Evolutionary conservation across 768 basidiomycete species (phyloP).

Genomic region (Auriscalpium microsporum): DNA sequence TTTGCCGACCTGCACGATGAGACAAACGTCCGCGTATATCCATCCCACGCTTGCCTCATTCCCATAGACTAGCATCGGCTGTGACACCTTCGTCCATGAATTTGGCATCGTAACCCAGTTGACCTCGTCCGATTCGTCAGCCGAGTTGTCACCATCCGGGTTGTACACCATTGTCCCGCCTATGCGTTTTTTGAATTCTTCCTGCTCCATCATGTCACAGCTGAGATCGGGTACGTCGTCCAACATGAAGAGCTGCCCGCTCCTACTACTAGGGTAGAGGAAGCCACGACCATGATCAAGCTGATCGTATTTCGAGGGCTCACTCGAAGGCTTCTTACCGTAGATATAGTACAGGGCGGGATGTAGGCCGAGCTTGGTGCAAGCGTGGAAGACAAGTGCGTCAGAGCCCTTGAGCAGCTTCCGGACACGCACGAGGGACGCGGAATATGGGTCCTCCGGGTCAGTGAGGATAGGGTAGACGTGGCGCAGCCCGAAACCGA

Average conservation of each 20-base stretch:
- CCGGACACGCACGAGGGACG: neutral
- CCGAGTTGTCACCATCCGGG: too few relatives aligned
- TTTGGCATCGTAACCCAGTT: conserved; percentile 1
- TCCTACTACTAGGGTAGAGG: too few relatives aligned
- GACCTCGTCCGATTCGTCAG: neutral
- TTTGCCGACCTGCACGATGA: conserved; percentile 1
- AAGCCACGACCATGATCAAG: too few relatives aligned
- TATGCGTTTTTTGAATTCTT: neutral
- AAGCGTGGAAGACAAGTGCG: neutral
- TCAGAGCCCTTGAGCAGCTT: conserved; percentile 1
- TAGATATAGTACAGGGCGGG: neutral
- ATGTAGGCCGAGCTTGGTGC: neutral
- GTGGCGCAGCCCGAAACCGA: conserved; percentile 33
- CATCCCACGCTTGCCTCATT: neutral
- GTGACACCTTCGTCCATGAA: neutral
- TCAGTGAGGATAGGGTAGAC: conserved; percentile 24
- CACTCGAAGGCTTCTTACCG: neutral
- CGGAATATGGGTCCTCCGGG: too few relatives aligned
- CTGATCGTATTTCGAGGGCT: neutral
- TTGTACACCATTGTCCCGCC: too few relatives aligned
- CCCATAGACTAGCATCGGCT: neutral
- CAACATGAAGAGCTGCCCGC: too few relatives aligned
- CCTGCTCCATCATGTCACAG: too few relatives aligned
- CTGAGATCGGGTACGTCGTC: too few relatives aligned
- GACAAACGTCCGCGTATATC: neutral